phyloP scores from a whole-genome alignment of 768 basidiomycete genomes.

The Trametes cubensis region DNA sequence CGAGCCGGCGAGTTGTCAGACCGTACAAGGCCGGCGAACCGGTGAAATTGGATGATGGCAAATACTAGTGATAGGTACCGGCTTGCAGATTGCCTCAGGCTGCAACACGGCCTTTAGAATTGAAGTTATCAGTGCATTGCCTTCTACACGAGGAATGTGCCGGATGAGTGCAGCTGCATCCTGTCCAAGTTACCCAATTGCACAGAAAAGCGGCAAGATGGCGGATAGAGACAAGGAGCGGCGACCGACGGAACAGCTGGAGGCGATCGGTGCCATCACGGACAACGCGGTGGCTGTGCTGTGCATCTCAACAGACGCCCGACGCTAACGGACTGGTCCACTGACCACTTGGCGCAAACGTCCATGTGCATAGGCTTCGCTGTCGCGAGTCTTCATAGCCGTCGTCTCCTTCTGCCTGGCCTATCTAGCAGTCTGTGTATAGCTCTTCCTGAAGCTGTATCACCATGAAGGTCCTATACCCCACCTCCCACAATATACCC shows the following conservation, averaged over 20 bases:
- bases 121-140: no score
- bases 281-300: background rate
- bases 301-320: background rate
- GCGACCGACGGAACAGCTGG: background rate
- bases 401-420: background rate
- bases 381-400: no score
- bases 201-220: background rate
- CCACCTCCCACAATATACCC: constrained; percentile 54
- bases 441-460: background rate
- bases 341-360: background rate
- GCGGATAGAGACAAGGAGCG: background rate
- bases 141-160: no score
- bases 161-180: no score
- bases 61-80: no score
- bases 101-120: no score
- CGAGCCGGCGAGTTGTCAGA: no score
- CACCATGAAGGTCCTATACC: constrained; percentile 68
- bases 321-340: background rate
- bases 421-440: background rate
- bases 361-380: constrained; percentile 1
- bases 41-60: no score
- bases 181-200: no score
- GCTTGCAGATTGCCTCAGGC: no score
- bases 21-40: no score
- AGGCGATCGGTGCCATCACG: background rate